A percentile compares a stretch with the other conserved stretches of the same genome.
Conservation (phyloP, 345 rosid species). For the Lepidium africanum region DNA sequence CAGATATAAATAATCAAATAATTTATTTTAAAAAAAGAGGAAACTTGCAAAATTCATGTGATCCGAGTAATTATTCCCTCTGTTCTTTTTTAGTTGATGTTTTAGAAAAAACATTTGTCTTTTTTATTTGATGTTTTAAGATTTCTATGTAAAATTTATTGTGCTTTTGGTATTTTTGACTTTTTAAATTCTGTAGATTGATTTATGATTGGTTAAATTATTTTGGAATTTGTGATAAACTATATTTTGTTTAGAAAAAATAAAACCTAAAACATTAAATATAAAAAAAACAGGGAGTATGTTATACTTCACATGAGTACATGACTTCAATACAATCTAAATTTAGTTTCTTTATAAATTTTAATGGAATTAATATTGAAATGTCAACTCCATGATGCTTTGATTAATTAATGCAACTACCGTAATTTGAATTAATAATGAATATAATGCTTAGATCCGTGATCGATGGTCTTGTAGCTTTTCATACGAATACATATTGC, state of each 20-base stretch:
- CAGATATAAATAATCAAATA: neutral
- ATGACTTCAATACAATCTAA: conserved; percentile 2
- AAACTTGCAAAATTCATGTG: conserved; percentile 14
- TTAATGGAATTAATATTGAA: neutral
- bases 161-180: too few relatives aligned
- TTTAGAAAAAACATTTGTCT: too few relatives aligned
- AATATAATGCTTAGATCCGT: conserved; percentile 5
- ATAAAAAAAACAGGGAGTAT: too few relatives aligned
- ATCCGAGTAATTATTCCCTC: conserved; percentile 15
- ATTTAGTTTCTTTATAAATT: neutral
- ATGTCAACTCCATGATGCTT: conserved; percentile 18
- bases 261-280: too few relatives aligned
- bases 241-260: too few relatives aligned
- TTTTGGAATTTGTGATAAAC: too few relatives aligned
- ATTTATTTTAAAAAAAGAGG: neutral
- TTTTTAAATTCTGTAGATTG: too few relatives aligned
- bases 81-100: too few relatives aligned
- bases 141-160: too few relatives aligned
- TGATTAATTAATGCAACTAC: neutral
- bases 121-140: too few relatives aligned
- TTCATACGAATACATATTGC: neutral
- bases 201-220: too few relatives aligned
- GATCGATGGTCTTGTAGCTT: conserved; percentile 1
- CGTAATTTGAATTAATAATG: neutral
- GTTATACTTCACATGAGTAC: conserved; percentile 11